phyloP scores from a whole-genome alignment of 1,284 basidiomycete genomes.

The Sutorius eximius region DNA sequence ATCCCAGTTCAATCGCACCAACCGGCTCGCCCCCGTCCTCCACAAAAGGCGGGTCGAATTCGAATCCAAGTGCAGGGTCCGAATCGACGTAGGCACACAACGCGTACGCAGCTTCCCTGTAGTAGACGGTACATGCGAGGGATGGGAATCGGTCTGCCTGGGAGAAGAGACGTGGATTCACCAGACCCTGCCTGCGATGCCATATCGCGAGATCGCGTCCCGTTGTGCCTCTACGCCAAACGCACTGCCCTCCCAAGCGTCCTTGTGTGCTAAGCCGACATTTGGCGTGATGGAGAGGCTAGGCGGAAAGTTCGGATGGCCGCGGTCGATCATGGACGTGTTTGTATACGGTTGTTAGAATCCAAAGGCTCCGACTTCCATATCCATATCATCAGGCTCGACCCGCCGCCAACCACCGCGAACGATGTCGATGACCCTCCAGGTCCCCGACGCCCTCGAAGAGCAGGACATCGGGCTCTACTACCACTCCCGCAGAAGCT shows the following conservation, averaged over 20 bases:
- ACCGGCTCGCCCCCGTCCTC: constrained; percentile 4
- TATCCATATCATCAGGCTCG: background rate
- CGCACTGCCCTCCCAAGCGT: background rate
- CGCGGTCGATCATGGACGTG: background rate
- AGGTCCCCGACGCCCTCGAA: constrained; percentile 17
- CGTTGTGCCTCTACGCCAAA: constrained; percentile 54
- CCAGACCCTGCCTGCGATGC: constrained; percentile 78
- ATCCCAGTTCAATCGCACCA: constrained; percentile 62
- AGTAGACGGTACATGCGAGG: background rate
- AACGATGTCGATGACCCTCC: constrained; percentile 14
- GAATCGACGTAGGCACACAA: constrained; percentile 56
- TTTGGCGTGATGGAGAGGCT: constrained; percentile 33
- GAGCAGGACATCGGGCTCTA: constrained; percentile 35
- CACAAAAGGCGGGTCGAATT: constrained; percentile 63
- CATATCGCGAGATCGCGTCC: constrained; percentile 63
- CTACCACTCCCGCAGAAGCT: constrained; percentile 29
- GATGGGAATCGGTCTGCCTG: background rate
- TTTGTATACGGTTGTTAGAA: constrained; percentile 15
- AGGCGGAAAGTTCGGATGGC: constrained; percentile 38
- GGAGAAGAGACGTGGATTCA: constrained; percentile 34
- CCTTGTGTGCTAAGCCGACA: background rate
- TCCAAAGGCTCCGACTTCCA: constrained; percentile 4
- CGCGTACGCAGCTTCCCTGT: constrained; percentile 73
- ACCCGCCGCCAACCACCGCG: background rate
- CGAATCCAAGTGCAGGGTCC: constrained; percentile 43